A percentile compares a stretch with the other conserved stretches of the same genome.
Conservation (phyloP, 495 filamentous ascomycete species). For the Neurospora sp. region DNA sequence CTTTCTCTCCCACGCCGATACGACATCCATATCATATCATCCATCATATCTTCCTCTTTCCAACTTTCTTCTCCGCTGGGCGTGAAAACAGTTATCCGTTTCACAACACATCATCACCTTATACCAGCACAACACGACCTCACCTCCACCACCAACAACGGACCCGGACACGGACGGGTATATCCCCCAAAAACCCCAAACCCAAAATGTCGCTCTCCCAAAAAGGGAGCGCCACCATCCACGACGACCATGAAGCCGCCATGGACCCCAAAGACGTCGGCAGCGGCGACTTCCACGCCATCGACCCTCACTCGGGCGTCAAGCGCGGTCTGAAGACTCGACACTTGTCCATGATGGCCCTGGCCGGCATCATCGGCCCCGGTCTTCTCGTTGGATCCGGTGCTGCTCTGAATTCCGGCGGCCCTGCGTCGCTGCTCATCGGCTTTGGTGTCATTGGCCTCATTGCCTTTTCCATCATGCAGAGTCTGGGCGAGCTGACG, state of each 20-base stretch:
- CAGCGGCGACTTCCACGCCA: conserved; percentile 28
- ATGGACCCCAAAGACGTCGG: neutral
- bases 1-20: neutral
- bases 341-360: conserved; percentile 64
- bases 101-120: neutral
- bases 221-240: neutral
- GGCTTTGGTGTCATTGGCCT: conserved; percentile 56
- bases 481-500: conserved; percentile 60
- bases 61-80: neutral
- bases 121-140: neutral
- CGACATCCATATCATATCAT: neutral
- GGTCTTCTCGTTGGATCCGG: conserved; percentile 49
- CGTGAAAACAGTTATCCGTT: neutral
- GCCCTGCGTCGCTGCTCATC: conserved; percentile 53
- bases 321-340: conserved; percentile 53
- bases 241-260: neutral
- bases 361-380: conserved; percentile 48
- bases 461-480: conserved; percentile 52
- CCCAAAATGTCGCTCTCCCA: neutral
- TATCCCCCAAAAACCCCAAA: neutral
- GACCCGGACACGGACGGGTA: neutral
- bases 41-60: neutral
- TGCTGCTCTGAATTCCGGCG: conserved; percentile 48
- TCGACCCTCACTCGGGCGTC: conserved; percentile 39
- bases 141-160: neutral